These are phyloP conservation scores for Colletotrichum euphorbiae DNA, from an alignment of 2,329 filamentous ascomycete species.

Conservation along the genomic window DNA sequence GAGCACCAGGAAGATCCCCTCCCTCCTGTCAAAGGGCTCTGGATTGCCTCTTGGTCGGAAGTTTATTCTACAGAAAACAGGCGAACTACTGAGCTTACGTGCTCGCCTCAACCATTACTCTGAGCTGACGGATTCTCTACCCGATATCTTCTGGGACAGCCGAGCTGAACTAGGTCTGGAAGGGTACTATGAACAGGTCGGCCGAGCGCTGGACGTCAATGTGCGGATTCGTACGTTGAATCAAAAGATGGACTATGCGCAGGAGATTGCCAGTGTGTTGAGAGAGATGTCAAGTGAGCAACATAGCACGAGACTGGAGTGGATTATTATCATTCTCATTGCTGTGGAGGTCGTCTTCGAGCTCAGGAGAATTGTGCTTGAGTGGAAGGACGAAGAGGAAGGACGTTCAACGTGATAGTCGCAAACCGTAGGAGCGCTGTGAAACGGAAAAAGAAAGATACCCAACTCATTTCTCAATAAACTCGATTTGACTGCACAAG, in stretches of 20 bases:
- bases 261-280: constrained; percentile 91
- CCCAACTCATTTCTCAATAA: constrained; percentile 11
- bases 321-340: constrained; percentile 96
- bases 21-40: constrained; percentile 75
- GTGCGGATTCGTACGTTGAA: constrained; percentile 92
- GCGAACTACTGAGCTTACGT: constrained; percentile 87
- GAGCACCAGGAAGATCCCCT: constrained; percentile 84
- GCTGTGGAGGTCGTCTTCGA: constrained; percentile 93
- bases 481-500: no score
- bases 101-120: constrained; percentile 97
- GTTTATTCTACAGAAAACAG: constrained; percentile 93
- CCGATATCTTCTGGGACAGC: constrained; percentile 97
- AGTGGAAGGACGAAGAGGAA: constrained; percentile 57
- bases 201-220: constrained; percentile 88
- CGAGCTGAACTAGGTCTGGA: constrained; percentile 90
- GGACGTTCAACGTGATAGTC: constrained; percentile 2
- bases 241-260: constrained; percentile 97
- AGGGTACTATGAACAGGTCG: constrained; percentile 94
- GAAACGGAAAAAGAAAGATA: constrained; percentile 3
- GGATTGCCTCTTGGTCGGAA: constrained; percentile 63
- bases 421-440: not conserved
- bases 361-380: constrained; percentile 77
- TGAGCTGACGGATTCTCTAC: constrained; percentile 92
- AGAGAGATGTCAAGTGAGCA: constrained; percentile 91
- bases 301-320: constrained; percentile 88